Evolutionary conservation across 2,329 filamentous ascomycete genomes (phyloP).

Genomic region (Alternaria ethzedia): DNA sequence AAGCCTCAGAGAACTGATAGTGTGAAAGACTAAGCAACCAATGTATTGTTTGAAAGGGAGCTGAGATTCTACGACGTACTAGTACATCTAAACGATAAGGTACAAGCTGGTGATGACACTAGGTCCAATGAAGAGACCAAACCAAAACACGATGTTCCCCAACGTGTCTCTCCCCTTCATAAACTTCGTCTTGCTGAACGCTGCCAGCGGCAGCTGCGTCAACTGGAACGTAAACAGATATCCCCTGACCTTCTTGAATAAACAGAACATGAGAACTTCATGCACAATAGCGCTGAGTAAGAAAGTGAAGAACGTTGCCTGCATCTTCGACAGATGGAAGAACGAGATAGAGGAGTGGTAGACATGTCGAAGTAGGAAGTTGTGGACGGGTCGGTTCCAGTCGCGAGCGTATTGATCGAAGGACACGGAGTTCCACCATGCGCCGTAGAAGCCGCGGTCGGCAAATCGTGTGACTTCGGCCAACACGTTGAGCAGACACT

Average conservation of each 20-base stretch:
- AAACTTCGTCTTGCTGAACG: conserved; percentile 69
- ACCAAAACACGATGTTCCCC: conserved; percentile 79
- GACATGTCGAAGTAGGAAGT: conserved; percentile 78
- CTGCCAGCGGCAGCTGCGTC: conserved; percentile 74
- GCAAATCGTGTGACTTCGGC: conserved; percentile 80
- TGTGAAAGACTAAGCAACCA: neutral
- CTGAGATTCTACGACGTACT: neutral
- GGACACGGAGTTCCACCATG: conserved; percentile 61
- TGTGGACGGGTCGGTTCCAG: conserved; percentile 83
- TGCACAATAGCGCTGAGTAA: conserved; percentile 74
- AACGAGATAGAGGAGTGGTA: conserved; percentile 79
- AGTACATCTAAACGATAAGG: conserved; percentile 50
- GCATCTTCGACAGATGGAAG: conserved; percentile 71
- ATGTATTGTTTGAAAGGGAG: neutral
- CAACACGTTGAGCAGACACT: conserved; percentile 70
- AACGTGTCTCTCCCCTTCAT: conserved; percentile 67
- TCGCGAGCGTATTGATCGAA: conserved; percentile 82
- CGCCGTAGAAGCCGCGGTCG: conserved; percentile 71
- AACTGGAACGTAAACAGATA: conserved; percentile 78
- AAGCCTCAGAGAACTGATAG: neutral
- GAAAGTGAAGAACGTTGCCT: conserved; percentile 78
- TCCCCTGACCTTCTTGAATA: conserved; percentile 78
- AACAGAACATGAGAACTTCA: conserved; percentile 79
- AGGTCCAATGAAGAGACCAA: conserved; percentile 78
- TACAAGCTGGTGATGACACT: conserved; percentile 65